Evolutionary conservation across 2,329 filamentous ascomycete genomes (phyloP).

Genomic region (Xylaria polymorpha): DNA sequence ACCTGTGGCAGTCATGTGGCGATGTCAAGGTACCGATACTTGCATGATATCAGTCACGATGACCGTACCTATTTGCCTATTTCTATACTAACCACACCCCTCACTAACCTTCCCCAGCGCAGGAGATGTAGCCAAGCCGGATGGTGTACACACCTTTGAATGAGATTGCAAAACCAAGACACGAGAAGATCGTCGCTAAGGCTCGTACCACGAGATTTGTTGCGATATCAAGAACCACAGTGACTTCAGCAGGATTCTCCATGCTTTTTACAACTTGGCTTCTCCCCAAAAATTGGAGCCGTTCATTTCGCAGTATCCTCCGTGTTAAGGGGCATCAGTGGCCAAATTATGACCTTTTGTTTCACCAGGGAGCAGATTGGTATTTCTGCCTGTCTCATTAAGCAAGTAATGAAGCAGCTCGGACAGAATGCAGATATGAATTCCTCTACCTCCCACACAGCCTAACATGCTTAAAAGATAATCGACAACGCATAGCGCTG

Average conservation of each 20-base stretch:
- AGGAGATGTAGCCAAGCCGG: conserved; percentile 2
- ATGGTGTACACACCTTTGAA: conserved; percentile 16
- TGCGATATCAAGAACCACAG: background rate
- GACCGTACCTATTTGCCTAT: conserved; percentile 3
- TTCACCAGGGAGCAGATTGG: background rate
- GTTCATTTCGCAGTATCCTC: background rate
- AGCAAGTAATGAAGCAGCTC: background rate
- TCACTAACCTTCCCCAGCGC: conserved; percentile 2
- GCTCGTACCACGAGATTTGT: background rate
- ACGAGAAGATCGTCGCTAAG: conserved; percentile 34
- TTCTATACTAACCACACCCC: conserved; percentile 14
- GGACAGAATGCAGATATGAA: background rate
- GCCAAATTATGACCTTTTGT: background rate
- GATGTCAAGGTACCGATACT: conserved; percentile 18
- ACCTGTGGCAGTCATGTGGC: conserved; percentile 18
- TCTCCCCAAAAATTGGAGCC: background rate
- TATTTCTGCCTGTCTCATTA: background rate
- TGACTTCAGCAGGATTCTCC: conserved; percentile 4
- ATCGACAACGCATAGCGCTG: background rate
- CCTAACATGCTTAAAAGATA: background rate
- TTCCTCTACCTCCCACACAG: background rate
- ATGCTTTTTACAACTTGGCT: conserved; percentile 3
- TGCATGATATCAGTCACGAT: conserved; percentile 15
- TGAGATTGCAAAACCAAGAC: conserved; percentile 24
- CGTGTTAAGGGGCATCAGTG: background rate